These are phyloP conservation scores for Rhizophora apiculata DNA, from an alignment of 345 rosid species.

Conservation along the genomic window DNA sequence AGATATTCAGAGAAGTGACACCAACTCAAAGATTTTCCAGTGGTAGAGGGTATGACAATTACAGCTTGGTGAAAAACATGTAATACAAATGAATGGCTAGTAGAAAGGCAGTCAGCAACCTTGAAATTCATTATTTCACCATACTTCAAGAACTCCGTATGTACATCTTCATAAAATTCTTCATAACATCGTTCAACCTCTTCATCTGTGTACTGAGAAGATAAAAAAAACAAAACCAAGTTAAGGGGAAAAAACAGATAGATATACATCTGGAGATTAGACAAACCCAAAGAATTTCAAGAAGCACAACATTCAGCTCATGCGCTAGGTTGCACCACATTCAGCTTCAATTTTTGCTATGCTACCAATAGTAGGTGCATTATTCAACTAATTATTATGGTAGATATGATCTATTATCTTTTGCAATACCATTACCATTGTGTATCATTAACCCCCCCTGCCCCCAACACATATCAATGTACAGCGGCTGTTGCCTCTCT, in stretches of 20 bases:
- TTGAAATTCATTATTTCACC: constrained; percentile 95
- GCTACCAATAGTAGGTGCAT: background rate
- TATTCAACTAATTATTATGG: constrained; percentile 5
- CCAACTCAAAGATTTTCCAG: background rate
- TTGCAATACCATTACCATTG: too few species aligned
- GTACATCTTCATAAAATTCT: constrained; percentile 97
- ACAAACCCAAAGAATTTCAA: background rate
- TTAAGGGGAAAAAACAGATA: background rate
- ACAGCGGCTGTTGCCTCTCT: too few species aligned
- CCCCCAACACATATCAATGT: too few species aligned
- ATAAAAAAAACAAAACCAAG: constrained; percentile 18
- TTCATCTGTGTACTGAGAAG: constrained; percentile 83
- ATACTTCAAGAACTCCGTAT: constrained; percentile 89
- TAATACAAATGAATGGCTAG: background rate
- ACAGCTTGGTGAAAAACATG: background rate
- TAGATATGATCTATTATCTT: too few species aligned
- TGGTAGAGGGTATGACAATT: background rate
- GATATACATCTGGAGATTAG: too few species aligned
- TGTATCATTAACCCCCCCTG: too few species aligned
- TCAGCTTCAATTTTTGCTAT: too few species aligned
- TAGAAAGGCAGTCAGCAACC: constrained; percentile 42
- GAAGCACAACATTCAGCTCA: background rate
- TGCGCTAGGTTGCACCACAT: too few species aligned
- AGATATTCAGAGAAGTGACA: background rate
- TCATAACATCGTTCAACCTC: constrained; percentile 77